These are phyloP conservation scores for Quercus phellos DNA, from an alignment of 331 rosid species.

Conservation along the genomic window DNA sequence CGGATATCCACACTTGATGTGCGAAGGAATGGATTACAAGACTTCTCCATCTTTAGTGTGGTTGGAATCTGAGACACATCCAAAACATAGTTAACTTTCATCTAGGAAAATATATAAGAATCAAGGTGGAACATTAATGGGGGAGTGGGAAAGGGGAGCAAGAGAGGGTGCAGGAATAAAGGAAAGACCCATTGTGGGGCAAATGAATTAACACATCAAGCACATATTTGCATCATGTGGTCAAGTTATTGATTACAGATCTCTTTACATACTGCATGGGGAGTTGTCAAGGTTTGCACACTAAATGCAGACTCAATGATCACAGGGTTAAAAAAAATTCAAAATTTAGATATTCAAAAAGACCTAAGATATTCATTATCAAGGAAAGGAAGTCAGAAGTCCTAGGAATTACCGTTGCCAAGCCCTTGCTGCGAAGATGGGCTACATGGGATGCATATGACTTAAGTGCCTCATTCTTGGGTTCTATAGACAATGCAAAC, in stretches of 20 bases:
- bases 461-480: slow-evolving; percentile 74
- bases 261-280: background rate
- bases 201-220: background rate
- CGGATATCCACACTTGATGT: slow-evolving; percentile 68
- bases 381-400: slow-evolving; percentile 1
- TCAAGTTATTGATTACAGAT: background rate
- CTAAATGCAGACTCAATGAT: background rate
- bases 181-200: background rate
- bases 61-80: slow-evolving; percentile 62
- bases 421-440: slow-evolving; percentile 68
- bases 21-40: slow-evolving; percentile 85
- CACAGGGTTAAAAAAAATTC: background rate
- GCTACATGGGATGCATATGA: slow-evolving; percentile 68
- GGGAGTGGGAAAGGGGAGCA: too few species aligned
- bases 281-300: background rate
- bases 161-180: too few species aligned
- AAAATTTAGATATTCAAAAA: background rate
- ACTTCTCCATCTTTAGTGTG: slow-evolving; percentile 61
- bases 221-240: background rate
- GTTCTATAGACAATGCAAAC: slow-evolving; percentile 89
- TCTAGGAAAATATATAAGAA: background rate
- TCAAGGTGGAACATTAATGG: too few species aligned
- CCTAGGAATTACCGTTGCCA: slow-evolving; percentile 69
- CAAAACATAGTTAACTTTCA: background rate
- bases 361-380: background rate